Evolutionary conservation across 768 basidiomycete genomes (phyloP), one percentile per base, ranked within the genome.

Genomic region (Pisolithus microcarpus): DNA sequence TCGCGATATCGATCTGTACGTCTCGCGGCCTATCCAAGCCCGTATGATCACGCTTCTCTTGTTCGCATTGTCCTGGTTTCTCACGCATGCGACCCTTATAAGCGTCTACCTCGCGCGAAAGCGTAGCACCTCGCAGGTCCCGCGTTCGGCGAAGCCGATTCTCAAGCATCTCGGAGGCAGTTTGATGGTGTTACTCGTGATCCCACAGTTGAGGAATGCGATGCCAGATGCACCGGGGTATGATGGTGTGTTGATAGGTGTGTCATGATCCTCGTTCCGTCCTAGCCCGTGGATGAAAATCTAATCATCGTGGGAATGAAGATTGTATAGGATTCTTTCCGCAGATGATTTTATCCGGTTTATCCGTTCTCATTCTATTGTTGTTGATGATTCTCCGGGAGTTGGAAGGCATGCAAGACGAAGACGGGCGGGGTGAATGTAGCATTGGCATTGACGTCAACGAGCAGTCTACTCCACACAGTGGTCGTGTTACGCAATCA

Each of bases 151-250:
- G 7, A 65, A 62, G 36, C 50, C 65, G 18, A 56, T 73, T 21
- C 48, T 72, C 31, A 72, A 70, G 42, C 68, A 75, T 51, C 58
- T 77, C 6, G 54, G 71, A 2, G 71, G 69, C 7, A 66, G 65
- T 37, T 69, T 72, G 46, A 70, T 69, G 10, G 73, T 75, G 36
- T 57, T 80, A 13, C 58, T 79, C 9, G 68, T 68, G 6, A 70
- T 80, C 8, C 79, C 77, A 3, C 76, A 78, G 50, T 53, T 81
- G 43, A 66, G 80, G 24, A 72, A 73, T 47, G 71, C 74, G 21
- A 80, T 81, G 79, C 79, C 80, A 21, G 78, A 80, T 60, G 76
- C 75, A 6, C 79, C 79, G 24, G 79, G 72, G 2, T 64, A 76
- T 23, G 78, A 80, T 38, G 70, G 70, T 65, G 49, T 55, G 64